These are phyloP conservation scores for Monilinia aucupariae DNA, from an alignment of 2,329 filamentous ascomycete genomes.

Conservation along the genomic window DNA sequence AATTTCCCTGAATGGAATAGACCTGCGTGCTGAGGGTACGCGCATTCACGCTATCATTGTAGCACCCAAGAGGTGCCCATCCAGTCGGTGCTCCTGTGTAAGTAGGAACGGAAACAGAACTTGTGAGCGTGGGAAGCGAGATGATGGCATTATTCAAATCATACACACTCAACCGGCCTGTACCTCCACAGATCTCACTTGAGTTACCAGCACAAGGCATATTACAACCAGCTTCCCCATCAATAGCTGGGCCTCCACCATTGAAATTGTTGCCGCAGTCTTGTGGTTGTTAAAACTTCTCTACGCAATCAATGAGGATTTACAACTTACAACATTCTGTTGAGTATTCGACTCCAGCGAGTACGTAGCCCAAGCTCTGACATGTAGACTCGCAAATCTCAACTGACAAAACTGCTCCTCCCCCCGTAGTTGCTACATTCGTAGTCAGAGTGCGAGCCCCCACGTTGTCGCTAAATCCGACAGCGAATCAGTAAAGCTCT, in stretches of 20 bases:
- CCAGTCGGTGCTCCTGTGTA: conserved; percentile 18
- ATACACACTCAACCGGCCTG: conserved; percentile 19
- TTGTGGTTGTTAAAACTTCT: conserved; percentile 8
- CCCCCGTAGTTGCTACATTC: conserved; percentile 19
- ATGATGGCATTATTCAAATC: conserved; percentile 19
- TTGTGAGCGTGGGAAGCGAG: conserved; percentile 12
- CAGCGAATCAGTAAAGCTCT: background rate
- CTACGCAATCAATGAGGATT: background rate
- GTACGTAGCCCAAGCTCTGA: conserved; percentile 31
- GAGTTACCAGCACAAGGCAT: conserved; percentile 28
- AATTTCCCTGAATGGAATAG: conserved; percentile 20
- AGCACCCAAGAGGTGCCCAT: conserved; percentile 26
- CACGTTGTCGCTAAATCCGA: conserved; percentile 4
- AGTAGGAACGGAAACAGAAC: conserved; percentile 12
- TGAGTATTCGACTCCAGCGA: conserved; percentile 44
- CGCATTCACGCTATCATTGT: conserved; percentile 23
- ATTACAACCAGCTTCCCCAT: conserved; percentile 24
- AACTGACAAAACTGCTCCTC: conserved; percentile 23
- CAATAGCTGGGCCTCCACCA: conserved; percentile 17
- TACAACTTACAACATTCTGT: conserved; percentile 39
- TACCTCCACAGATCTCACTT: conserved; percentile 27
- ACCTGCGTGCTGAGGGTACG: conserved; percentile 21
- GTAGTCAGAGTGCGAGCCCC: conserved; percentile 16
- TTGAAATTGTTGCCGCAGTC: conserved; percentile 20
- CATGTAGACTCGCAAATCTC: conserved; percentile 27